Percentiles rank a stretch among this genome's conserved stretches.
Evolutionary conservation across 129 eudicot species (phyloP).

Genomic region (Artemisia annua): DNA sequence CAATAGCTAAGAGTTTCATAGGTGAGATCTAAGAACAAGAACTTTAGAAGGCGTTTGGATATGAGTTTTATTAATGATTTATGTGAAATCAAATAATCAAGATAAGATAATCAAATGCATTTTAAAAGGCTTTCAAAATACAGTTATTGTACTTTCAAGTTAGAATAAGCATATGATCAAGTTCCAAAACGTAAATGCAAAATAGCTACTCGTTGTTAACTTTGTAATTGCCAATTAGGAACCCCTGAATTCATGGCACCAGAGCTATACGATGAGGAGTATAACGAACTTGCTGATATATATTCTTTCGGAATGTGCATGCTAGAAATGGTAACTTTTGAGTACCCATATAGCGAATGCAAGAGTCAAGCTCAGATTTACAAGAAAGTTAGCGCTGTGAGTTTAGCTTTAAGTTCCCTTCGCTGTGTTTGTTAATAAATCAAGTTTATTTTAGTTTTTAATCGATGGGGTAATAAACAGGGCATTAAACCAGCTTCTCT

Average conservation of each 20-base stretch:
- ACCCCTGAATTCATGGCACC: slow-evolving; percentile 99
- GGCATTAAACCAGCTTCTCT: slow-evolving; percentile 86
- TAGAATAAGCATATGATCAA: neutral
- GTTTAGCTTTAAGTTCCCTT: slow-evolving; percentile 27
- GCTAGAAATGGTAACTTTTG: slow-evolving; percentile 86
- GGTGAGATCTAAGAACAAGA: slow-evolving; percentile 33
- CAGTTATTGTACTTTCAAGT: neutral
- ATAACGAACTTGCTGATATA: slow-evolving; percentile 87
- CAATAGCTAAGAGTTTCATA: slow-evolving; percentile 75
- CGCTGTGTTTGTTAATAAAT: neutral
- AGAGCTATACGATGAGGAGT: slow-evolving; percentile 90
- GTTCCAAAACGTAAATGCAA: neutral
- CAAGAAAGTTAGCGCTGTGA: slow-evolving; percentile 71
- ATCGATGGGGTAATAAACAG: slow-evolving; percentile 34
- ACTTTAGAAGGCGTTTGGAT: neutral
- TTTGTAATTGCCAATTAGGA: slow-evolving; percentile 39
- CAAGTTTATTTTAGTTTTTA: neutral
- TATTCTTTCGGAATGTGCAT: slow-evolving; percentile 96
- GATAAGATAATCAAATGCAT: no score
- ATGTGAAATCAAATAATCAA: no score
- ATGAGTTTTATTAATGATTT: no score
- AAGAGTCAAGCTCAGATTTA: slow-evolving; percentile 80
- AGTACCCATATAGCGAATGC: slow-evolving; percentile 88
- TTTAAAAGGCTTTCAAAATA: neutral
- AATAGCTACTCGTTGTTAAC: neutral